Evolutionary conservation across 2,329 filamentous ascomycete genomes (phyloP).

Genomic region (Tolypocladium sp.): DNA sequence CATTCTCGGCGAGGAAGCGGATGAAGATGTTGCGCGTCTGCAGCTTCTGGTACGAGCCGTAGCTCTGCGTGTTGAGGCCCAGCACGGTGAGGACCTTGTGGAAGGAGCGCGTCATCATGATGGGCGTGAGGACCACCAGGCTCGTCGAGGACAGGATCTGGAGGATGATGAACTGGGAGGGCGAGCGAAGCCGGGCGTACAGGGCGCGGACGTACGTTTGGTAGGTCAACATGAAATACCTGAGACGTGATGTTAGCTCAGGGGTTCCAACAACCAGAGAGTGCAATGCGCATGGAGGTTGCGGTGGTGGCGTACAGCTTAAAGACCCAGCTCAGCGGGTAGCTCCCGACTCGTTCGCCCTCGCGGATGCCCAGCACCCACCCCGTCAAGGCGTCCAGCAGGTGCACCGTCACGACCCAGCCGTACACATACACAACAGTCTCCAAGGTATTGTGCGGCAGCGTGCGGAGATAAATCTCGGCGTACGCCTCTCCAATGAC

Average conservation of each 20-base stretch:
- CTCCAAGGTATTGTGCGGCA: constrained; percentile 57
- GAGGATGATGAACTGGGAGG: constrained; percentile 55
- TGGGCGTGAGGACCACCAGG: constrained; percentile 53
- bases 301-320: constrained; percentile 44
- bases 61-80: constrained; percentile 48
- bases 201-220: constrained; percentile 62
- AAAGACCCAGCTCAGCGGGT: constrained; percentile 63
- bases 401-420: constrained; percentile 58
- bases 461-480: constrained; percentile 57
- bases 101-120: constrained; percentile 52
- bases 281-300: not conserved
- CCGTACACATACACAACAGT: constrained; percentile 63
- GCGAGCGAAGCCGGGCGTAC: constrained; percentile 58
- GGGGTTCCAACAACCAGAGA: not conserved
- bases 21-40: constrained; percentile 60
- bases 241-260: constrained; percentile 13
- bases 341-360: constrained; percentile 58
- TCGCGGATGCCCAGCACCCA: constrained; percentile 59
- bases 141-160: constrained; percentile 55
- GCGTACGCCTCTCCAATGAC: constrained; percentile 61
- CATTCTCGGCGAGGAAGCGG: constrained; percentile 57
- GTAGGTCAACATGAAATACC: constrained; percentile 61
- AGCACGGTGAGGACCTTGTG: constrained; percentile 46
- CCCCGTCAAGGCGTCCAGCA: constrained; percentile 54
- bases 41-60: constrained; percentile 56